These are phyloP conservation scores for Stachybotrys chlorohalonatus DNA, from an alignment of 2,329 filamentous ascomycete genomes.

Conservation along the genomic window DNA sequence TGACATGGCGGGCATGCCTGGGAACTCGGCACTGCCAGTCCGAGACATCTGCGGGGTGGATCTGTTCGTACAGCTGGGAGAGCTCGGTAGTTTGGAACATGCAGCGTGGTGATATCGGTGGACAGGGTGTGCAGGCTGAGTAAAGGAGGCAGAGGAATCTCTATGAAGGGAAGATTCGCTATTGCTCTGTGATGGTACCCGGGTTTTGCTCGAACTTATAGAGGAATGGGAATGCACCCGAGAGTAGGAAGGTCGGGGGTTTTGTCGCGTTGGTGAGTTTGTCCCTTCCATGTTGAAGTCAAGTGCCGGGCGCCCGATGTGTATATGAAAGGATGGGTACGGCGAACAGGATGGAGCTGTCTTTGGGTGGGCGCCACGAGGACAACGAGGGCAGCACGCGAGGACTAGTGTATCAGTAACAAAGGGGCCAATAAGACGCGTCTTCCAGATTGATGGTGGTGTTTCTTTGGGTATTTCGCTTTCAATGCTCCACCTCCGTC, in stretches of 20 bases:
- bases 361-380: neutral
- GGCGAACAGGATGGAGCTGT: neutral
- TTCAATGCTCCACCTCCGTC: neutral
- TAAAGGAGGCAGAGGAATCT: constrained; percentile 24
- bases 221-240: constrained; percentile 39
- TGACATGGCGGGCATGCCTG: constrained; percentile 33
- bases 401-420: neutral
- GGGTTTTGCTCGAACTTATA: constrained; percentile 31
- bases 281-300: constrained; percentile 19
- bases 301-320: neutral
- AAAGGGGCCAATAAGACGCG: neutral
- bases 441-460: too few species aligned
- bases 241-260: constrained; percentile 21
- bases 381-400: neutral
- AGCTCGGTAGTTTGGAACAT: constrained; percentile 21
- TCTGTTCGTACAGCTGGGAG: constrained; percentile 27
- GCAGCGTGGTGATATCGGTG: constrained; percentile 31
- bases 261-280: constrained; percentile 2
- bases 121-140: constrained; percentile 22
- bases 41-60: constrained; percentile 32
- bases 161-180: constrained; percentile 31
- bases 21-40: constrained; percentile 30
- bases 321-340: neutral
- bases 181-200: constrained; percentile 29
- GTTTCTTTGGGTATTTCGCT: neutral